Percentiles rank a stretch among this genome's conserved stretches.
Conservation (phyloP, 805 yeast genomes). For the Candida andamanensis region DNA sequence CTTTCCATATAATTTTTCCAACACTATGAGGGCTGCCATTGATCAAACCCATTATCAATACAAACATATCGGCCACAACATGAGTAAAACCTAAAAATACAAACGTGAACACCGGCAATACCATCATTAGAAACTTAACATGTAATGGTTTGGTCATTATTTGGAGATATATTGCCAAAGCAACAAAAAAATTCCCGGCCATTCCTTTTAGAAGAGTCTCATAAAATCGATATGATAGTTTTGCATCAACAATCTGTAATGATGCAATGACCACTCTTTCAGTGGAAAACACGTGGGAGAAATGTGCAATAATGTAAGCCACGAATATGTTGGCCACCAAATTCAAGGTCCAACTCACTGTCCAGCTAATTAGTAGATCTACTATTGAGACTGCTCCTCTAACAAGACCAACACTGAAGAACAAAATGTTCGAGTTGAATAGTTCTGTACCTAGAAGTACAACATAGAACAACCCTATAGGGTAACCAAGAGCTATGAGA, state of each 20-base stretch:
- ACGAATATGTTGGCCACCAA: slow-evolving; percentile 62
- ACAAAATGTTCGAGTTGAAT: slow-evolving; percentile 69
- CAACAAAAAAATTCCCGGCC: slow-evolving; percentile 75
- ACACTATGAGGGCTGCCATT: slow-evolving; percentile 59
- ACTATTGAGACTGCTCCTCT: slow-evolving; percentile 65
- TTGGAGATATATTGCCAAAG: slow-evolving; percentile 71
- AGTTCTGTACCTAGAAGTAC: slow-evolving; percentile 71
- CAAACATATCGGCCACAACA: slow-evolving; percentile 77
- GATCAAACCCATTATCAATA: slow-evolving; percentile 60
- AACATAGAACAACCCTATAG: slow-evolving; percentile 72
- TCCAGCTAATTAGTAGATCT: slow-evolving; percentile 63
- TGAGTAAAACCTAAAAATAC: slow-evolving; percentile 78
- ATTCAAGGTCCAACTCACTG: slow-evolving; percentile 62
- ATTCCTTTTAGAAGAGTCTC: slow-evolving; percentile 65
- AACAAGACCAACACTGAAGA: slow-evolving; percentile 61
- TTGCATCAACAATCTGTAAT: slow-evolving; percentile 38
- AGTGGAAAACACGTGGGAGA: slow-evolving; percentile 44
- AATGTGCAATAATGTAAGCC: slow-evolving; percentile 56
- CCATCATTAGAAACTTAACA: slow-evolving; percentile 61
- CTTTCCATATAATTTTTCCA: slow-evolving; percentile 65
- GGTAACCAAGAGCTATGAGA: slow-evolving; percentile 58
- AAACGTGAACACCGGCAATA: slow-evolving; percentile 69
- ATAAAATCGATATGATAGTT: slow-evolving; percentile 44
- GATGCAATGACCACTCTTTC: slow-evolving; percentile 46
- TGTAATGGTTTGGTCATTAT: slow-evolving; percentile 76